These are phyloP conservation scores for Botrytis tulipae DNA, from an alignment of 2,329 filamentous ascomycete species.

Conservation along the genomic window DNA sequence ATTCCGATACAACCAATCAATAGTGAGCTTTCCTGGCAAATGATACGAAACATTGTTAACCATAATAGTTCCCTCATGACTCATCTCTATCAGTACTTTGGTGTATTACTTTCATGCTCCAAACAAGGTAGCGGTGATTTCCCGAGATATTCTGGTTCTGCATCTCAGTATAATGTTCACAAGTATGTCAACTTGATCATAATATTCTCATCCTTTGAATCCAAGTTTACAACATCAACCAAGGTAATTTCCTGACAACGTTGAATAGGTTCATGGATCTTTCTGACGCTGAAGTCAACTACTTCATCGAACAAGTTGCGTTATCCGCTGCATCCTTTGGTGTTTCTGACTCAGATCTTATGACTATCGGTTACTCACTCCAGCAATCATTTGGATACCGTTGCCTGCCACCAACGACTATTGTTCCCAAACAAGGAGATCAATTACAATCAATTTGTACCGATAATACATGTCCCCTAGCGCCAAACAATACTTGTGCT, in stretches of 20 bases:
- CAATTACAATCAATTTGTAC: slow-evolving; percentile 58
- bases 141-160: slow-evolving; percentile 47
- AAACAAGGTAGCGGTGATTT: slow-evolving; percentile 50
- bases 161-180: slow-evolving; percentile 53
- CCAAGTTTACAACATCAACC: background rate
- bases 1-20: slow-evolving; percentile 53
- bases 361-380: slow-evolving; percentile 49
- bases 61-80: slow-evolving; percentile 49
- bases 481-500: slow-evolving; percentile 47
- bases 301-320: slow-evolving; percentile 60
- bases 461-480: slow-evolving; percentile 48
- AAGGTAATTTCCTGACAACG: slow-evolving; percentile 11
- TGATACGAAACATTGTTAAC: slow-evolving; percentile 21
- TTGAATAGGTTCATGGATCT: slow-evolving; percentile 53
- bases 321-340: slow-evolving; percentile 57
- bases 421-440: slow-evolving; percentile 46
- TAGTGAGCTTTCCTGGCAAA: slow-evolving; percentile 43
- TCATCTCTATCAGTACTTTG: slow-evolving; percentile 63
- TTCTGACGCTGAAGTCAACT: slow-evolving; percentile 49
- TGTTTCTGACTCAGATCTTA: slow-evolving; percentile 53
- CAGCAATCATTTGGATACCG: slow-evolving; percentile 50
- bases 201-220: background rate
- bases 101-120: slow-evolving; percentile 55
- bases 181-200: slow-evolving; percentile 37
- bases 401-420: slow-evolving; percentile 48